Conservation (phyloP, 441 rosid species). For the Pelargonium citronellum region DNA sequence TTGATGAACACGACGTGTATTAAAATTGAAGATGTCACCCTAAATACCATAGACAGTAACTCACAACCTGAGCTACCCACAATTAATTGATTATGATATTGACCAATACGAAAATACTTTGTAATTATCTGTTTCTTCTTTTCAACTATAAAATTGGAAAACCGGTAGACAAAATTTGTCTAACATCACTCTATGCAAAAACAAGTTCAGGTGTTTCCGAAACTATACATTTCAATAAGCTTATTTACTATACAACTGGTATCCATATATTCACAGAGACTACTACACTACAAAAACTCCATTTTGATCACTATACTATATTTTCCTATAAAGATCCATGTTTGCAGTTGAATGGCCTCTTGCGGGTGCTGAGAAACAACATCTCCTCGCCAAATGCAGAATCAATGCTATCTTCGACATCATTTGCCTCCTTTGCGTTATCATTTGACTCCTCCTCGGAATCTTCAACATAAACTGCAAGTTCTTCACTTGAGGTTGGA, state of each 20-base stretch:
- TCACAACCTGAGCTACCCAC: no score
- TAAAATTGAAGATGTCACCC: no score
- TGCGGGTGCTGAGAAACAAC: conserved; percentile 19
- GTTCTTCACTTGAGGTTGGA: conserved; percentile 23
- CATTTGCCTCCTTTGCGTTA: conserved; percentile 4
- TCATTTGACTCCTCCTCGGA: conserved; percentile 19
- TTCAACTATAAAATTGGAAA: no score
- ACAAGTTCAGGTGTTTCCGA: background rate
- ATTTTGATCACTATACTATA: background rate
- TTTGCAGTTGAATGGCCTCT: conserved; percentile 18
- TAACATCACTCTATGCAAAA: background rate
- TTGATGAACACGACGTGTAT: no score
- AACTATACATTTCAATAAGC: background rate
- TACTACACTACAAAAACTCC: background rate
- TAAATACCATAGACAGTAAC: no score
- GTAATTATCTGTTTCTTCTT: no score
- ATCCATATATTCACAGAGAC: background rate
- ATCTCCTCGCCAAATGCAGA: conserved; percentile 15
- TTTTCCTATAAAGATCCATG: conserved; percentile 15
- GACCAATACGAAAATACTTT: no score
- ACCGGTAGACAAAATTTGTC: no score
- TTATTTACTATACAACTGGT: background rate
- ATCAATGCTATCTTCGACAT: conserved; percentile 16
- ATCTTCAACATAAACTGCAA: conserved; percentile 31
- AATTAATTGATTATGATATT: no score